Evolutionary conservation across 2,329 filamentous ascomycete species (phyloP).

Genomic region (Colletotrichum paranaense): DNA sequence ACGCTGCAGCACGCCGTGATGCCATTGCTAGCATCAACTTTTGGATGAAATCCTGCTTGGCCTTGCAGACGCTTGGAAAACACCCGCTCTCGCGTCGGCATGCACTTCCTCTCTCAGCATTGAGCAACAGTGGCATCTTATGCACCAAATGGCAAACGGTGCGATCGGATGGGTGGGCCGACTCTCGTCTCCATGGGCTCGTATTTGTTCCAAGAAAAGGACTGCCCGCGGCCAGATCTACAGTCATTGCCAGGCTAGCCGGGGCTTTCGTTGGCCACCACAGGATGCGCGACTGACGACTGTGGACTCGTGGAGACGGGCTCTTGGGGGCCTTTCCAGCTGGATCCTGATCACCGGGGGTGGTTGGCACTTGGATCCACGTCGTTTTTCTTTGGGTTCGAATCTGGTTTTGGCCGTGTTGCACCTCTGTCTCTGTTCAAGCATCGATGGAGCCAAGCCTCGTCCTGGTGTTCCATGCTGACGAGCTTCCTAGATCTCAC

Average conservation of each 20-base stretch:
- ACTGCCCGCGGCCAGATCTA: slow-evolving; percentile 28
- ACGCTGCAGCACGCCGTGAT: not conserved
- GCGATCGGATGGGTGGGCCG: slow-evolving; percentile 27
- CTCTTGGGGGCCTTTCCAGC: not conserved
- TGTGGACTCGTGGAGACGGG: slow-evolving; percentile 6
- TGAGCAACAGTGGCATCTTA: not conserved
- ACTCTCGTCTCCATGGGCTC: slow-evolving; percentile 16
- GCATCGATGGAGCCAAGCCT: not conserved
- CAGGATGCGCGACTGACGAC: slow-evolving; percentile 13
- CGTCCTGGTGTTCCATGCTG: not conserved
- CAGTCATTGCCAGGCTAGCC: slow-evolving; percentile 10
- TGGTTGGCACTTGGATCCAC: slow-evolving; percentile 12
- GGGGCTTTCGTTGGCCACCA: slow-evolving; percentile 3
- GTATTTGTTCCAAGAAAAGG: slow-evolving; percentile 36
- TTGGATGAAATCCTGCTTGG: not conserved
- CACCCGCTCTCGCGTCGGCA: not conserved
- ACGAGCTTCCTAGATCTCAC: not conserved
- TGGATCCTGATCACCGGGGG: not conserved
- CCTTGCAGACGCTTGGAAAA: not conserved
- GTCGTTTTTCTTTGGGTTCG: not conserved
- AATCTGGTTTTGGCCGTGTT: slow-evolving; percentile 10
- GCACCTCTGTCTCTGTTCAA: not conserved
- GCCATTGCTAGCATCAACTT: not conserved
- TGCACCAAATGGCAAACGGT: not conserved
- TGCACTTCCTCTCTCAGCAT: not conserved